Base-by-base conservation (phyloP, 108 stramenopile species). In the Nitzschia putrida region DNA sequence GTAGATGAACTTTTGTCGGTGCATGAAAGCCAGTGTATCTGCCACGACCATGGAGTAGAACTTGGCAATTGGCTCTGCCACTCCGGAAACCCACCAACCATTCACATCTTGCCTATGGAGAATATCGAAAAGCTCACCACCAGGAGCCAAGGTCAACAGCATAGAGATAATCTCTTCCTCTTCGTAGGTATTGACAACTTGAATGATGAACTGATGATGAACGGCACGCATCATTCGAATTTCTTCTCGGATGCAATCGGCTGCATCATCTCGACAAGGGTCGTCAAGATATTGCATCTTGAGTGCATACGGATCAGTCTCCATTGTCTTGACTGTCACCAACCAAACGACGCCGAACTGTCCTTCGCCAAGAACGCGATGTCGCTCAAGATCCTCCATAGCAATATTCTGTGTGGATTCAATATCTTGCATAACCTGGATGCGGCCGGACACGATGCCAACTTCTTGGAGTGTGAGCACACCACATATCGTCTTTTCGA, bases 131-230 rank as follows among this genome's bases (percentile, higher is more conserved):
- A 95, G 75, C 66, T 95, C 93, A 23, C 92, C 92, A 40, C 92
- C 92, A 49, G 80, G 87, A 24, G 89, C 75, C 21, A 94, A 81
- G 16, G 63, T 63, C 68, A 84, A 41, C 23, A 87, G 73, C 83
- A 87, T 87, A 56, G 76, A 82, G 24, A 90, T 56, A 24, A 66
- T 65, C 3, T 23, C 40, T 29, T 43, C 63, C 67, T 96, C 96
- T 69, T 97, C 82, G 69, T 84, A 96, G 1, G 94, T 86, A 18
- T 74, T 71, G 61, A 92, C 64, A 52, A 99, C 77, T 73, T 89
- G 83, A 51, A 98, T 88, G 64, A 99, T 83, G 67, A 98, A 94
- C 0, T 96, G 97, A 70, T 96, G 96, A n/a, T 95, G 80, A 61
- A 95, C 77, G 53, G 71, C 57, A 34, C 76, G 75, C 93, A 98